These are phyloP conservation scores for Alternaria postmessia DNA, from an alignment of 2,329 filamentous ascomycete species.

Conservation along the genomic window DNA sequence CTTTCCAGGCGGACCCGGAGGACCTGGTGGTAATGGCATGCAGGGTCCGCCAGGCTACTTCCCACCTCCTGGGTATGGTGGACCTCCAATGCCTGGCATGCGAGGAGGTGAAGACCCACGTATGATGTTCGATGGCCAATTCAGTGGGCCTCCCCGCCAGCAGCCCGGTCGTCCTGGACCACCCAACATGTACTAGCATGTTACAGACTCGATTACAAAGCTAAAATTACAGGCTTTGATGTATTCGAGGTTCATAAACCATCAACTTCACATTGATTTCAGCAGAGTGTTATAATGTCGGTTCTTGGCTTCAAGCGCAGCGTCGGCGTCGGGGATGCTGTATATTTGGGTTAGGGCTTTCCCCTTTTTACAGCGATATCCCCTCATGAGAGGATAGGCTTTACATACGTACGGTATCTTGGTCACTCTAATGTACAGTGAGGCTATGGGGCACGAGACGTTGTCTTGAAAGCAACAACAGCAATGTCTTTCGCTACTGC, in stretches of 20 bases:
- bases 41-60: conserved; percentile 49
- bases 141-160: conserved; percentile 40
- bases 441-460: conserved; percentile 2
- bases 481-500: conserved; percentile 1
- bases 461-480: neutral
- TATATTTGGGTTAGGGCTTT: conserved; percentile 7
- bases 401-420: neutral
- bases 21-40: conserved; percentile 40
- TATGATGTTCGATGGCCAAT: conserved; percentile 50
- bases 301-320: conserved; percentile 10
- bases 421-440: conserved; percentile 2
- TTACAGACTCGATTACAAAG: neutral
- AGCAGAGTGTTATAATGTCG: conserved; percentile 5
- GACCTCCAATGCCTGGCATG: conserved; percentile 41
- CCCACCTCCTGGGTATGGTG: conserved; percentile 44
- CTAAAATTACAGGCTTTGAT: neutral
- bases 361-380: conserved; percentile 1
- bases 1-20: conserved; percentile 40
- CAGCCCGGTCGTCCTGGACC: conserved; percentile 41
- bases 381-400: neutral
- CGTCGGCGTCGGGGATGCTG: conserved; percentile 14
- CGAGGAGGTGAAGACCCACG: conserved; percentile 46
- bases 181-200: conserved; percentile 44
- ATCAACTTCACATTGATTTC: conserved; percentile 8
- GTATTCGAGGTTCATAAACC: neutral